Evolutionary conservation across 192 early-diverging fungal genomes (phyloP).

Genomic region (Thamnidium elegans): DNA sequence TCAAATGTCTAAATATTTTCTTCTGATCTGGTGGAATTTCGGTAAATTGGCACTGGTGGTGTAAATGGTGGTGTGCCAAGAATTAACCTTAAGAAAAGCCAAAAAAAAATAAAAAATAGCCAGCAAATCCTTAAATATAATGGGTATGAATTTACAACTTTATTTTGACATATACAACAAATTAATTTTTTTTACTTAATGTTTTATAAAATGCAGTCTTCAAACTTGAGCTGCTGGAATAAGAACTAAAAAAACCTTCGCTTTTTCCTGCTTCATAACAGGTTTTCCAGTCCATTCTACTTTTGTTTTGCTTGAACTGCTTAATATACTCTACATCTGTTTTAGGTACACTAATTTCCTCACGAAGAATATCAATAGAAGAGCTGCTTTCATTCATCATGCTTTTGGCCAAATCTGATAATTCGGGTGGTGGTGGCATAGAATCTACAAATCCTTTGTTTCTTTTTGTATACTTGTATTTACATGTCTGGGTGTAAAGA

Average conservation of each 20-base stretch:
- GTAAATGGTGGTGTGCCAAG: too few relatives aligned
- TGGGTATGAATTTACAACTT: not conserved
- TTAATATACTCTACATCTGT: not conserved
- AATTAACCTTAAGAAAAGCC: too few relatives aligned
- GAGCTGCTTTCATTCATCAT: not conserved
- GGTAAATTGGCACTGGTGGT: too few relatives aligned
- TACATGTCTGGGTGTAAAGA: not conserved
- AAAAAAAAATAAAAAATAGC: too few relatives aligned
- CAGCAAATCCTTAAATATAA: not conserved
- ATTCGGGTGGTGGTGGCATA: conserved; percentile 1
- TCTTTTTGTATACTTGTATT: conserved; percentile 1
- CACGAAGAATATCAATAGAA: not conserved
- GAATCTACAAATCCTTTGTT: not conserved
- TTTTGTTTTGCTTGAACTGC: not conserved
- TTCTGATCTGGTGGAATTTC: too few relatives aligned
- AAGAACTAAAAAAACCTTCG: not conserved
- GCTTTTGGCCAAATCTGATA: not conserved
- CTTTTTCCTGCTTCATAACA: not conserved
- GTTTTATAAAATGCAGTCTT: not conserved
- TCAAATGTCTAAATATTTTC: too few relatives aligned
- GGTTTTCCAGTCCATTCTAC: not conserved
- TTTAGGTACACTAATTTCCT: not conserved
- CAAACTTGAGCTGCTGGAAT: not conserved
- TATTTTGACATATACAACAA: not conserved
- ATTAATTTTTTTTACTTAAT: not conserved